Base-by-base conservation (phyloP, 345 rosid species). In the Atalantia buxifolia region DNA sequence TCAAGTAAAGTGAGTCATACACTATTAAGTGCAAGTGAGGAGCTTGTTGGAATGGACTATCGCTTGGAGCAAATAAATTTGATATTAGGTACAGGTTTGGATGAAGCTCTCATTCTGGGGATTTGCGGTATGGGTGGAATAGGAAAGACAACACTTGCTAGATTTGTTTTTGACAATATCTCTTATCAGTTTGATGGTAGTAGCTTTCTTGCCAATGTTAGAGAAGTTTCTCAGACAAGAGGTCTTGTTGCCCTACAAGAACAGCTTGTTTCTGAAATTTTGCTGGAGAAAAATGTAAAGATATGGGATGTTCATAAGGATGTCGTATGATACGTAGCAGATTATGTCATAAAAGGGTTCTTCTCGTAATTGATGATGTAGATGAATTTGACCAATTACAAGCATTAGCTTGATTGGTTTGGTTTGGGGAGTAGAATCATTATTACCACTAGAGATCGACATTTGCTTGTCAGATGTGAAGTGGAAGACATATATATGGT, bases 111-210 rank as follows among this genome's bases (percentile, higher is more conserved):
- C 22, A 12, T 77, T 19, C 14, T 77, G 19, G 80, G 80, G 24
- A 70, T 77, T 42, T 60, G 62, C 14, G 70, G 69, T 8, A 77
- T 70, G 75, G 80, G 76, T 24, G 83, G 83, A 19, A 76, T 76
- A 25, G 83, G 83, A 14, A 80, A 80, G 55, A 76, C 83, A 7
- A 76, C 83, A 2, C 27, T 80, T 75, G 76, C 83, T 33, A 73
- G 67, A 9, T 71, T 64, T 76, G 55, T 76, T 36, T 80, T 33
- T 70, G 50, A 80, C 61, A 72, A 55, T 9, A 76, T 69, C 33
- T 76, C 76, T 19, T 8, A 50, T 66, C 6, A 45, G 7, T 76
- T 76, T 66, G 31, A 53, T 64, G 71, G 72, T 31, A 31, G 60
- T 14, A 30, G 78, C 16, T 76, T 76, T 65, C 72, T 76, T 16